Evolutionary conservation across 169 alveolate genomes (phyloP).

Genomic region (Plasmodium gallinaceum): DNA sequence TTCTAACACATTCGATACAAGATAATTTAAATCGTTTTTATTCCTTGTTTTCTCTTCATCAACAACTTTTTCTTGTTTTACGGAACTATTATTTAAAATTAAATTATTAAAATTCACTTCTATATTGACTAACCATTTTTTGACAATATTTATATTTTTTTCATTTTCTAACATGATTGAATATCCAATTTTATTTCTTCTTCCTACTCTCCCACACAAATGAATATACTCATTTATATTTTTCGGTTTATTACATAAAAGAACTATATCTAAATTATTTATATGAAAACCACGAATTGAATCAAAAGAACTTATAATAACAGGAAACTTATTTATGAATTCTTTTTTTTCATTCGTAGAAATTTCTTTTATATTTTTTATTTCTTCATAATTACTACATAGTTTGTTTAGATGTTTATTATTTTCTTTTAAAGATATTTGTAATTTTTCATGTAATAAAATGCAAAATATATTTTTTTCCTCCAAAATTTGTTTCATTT

Average conservation of each 20-base stretch:
- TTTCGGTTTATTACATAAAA: slow-evolving; percentile 64
- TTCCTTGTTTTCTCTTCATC: slow-evolving; percentile 1
- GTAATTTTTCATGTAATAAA: slow-evolving; percentile 55
- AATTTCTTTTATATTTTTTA: slow-evolving; percentile 49
- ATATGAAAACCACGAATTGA: slow-evolving; percentile 72
- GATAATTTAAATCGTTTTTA: slow-evolving; percentile 25
- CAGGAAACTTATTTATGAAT: slow-evolving; percentile 57
- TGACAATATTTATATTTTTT: slow-evolving; percentile 48
- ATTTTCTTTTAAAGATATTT: slow-evolving; percentile 47
- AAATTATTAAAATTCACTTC: slow-evolving; percentile 45
- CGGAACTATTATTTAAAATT: background rate
- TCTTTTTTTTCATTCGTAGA: slow-evolving; percentile 1
- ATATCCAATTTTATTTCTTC: slow-evolving; percentile 48
- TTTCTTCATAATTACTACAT: slow-evolving; percentile 48
- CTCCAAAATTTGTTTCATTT: slow-evolving; percentile 22
- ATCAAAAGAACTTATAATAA: slow-evolving; percentile 74
- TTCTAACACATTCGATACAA: slow-evolving; percentile 50
- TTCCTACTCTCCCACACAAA: slow-evolving; percentile 74
- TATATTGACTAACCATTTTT: slow-evolving; percentile 57
- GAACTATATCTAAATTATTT: slow-evolving; percentile 57
- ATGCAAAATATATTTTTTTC: slow-evolving; percentile 42
- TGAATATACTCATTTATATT: slow-evolving; percentile 73
- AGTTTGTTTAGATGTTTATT: slow-evolving; percentile 17
- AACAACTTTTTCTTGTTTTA: background rate
- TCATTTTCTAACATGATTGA: slow-evolving; percentile 62